A percentile compares a stretch with the other conserved stretches of the same genome.
phyloP scores from a whole-genome alignment of 2,329 filamentous ascomycete genomes.

The Cordyceps cateniannulata region DNA sequence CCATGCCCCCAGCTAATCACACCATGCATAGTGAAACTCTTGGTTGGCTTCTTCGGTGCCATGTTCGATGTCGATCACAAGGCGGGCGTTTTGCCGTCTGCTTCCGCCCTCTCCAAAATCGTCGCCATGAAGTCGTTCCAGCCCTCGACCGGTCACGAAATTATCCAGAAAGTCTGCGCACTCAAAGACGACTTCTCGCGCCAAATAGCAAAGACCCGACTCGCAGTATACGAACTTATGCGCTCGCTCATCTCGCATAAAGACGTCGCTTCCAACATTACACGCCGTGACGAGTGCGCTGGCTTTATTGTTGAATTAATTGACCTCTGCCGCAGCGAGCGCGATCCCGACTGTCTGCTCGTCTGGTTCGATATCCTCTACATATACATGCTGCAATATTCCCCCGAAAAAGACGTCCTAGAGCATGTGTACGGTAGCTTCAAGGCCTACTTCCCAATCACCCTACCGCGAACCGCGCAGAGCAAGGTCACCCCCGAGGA shows the following conservation, averaged over 20 bases:
- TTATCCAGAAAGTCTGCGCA: slow-evolving; percentile 42
- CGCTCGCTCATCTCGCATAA: slow-evolving; percentile 36
- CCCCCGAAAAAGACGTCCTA: slow-evolving; percentile 37
- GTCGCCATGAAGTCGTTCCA: slow-evolving; percentile 45
- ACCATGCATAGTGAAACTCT: slow-evolving; percentile 31
- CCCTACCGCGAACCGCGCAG: slow-evolving; percentile 43
- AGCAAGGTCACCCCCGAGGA: slow-evolving; percentile 50
- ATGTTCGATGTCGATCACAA: slow-evolving; percentile 55
- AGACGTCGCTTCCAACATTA: slow-evolving; percentile 36
- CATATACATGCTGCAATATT: slow-evolving; percentile 38
- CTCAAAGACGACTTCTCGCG: slow-evolving; percentile 51
- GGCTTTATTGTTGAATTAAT: slow-evolving; percentile 45
- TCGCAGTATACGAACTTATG: slow-evolving; percentile 46
- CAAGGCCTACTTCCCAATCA: slow-evolving; percentile 56
- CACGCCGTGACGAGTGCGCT: slow-evolving; percentile 36
- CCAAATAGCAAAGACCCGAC: slow-evolving; percentile 44
- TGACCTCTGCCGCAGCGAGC: slow-evolving; percentile 46
- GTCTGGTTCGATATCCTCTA: slow-evolving; percentile 49
- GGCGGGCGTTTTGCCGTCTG: slow-evolving; percentile 49
- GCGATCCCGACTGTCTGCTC: slow-evolving; percentile 51
- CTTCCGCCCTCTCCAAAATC: slow-evolving; percentile 45
- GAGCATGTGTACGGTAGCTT: slow-evolving; percentile 48
- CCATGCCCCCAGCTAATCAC: neutral
- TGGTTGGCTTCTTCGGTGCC: slow-evolving; percentile 49
- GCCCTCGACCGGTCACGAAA: slow-evolving; percentile 39